phyloP scores from a whole-genome alignment of 78 protist species.

The Monosiga brevicollis region DNA sequence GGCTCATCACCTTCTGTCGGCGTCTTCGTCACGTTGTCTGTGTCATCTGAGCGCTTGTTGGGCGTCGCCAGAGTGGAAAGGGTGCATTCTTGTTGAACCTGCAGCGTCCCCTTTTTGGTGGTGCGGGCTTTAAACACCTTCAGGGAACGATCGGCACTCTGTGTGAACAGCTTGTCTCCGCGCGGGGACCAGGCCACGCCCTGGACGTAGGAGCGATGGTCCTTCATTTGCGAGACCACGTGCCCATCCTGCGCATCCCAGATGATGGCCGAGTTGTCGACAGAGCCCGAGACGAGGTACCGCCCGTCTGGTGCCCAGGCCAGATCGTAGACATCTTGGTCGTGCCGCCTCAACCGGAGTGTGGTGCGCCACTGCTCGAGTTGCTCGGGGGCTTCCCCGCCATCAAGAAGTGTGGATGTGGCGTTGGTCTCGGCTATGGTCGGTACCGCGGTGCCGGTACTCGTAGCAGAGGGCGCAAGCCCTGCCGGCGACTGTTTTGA shows the following conservation, averaged over 20 bases:
- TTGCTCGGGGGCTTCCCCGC: not conserved
- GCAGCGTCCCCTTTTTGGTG: not conserved
- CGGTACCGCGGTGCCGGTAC: too few relatives aligned
- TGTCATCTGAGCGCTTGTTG: not conserved
- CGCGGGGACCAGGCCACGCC: conserved; percentile 53
- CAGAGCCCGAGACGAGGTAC: conserved; percentile 13
- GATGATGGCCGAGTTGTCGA: conserved; percentile 30
- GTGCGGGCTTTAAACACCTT: not conserved
- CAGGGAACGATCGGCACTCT: conserved; percentile 34
- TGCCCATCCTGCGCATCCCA: conserved; percentile 15
- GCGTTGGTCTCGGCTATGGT: too few relatives aligned
- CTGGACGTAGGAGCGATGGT: conserved; percentile 41
- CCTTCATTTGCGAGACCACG: conserved; percentile 8
- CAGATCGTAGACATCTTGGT: conserved; percentile 34
- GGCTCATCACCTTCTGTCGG: not conserved
- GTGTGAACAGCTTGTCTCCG: conserved; percentile 8
- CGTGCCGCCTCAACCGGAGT: conserved; percentile 17
- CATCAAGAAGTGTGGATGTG: too few relatives aligned
- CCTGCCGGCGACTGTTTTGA: too few relatives aligned
- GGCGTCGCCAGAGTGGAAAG: not conserved
- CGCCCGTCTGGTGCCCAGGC: conserved; percentile 28
- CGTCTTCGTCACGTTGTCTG: not conserved
- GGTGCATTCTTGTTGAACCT: not conserved
- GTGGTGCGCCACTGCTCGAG: not conserved
- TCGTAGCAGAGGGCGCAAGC: too few relatives aligned